A percentile compares a stretch with the other conserved stretches of the same genome.
phyloP scores from a whole-genome alignment of 495 filamentous ascomycete species.

The Beverwykella pulmonaria region DNA sequence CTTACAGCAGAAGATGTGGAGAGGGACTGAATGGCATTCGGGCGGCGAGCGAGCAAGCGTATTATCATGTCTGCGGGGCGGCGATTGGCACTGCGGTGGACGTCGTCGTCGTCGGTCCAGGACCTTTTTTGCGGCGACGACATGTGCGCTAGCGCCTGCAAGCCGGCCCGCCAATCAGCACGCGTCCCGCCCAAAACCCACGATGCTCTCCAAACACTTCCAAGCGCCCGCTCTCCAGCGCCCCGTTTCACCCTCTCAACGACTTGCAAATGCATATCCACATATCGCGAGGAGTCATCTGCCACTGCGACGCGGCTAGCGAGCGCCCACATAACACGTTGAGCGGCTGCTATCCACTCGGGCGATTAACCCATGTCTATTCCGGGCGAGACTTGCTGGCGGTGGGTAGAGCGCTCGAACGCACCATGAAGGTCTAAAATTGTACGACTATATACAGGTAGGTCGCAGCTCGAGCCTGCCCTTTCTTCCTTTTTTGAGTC shows the following conservation, averaged over 20 bases:
- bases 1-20: slow-evolving; percentile 37
- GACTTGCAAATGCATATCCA: slow-evolving; percentile 26
- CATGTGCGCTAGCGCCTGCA: slow-evolving; percentile 13
- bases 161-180: slow-evolving; percentile 25
- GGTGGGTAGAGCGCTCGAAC: not conserved
- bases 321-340: not conserved
- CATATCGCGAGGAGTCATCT: slow-evolving; percentile 30
- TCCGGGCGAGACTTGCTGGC: slow-evolving; percentile 22
- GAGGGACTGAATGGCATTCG: slow-evolving; percentile 53
- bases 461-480: slow-evolving; percentile 1
- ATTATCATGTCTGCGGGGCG: slow-evolving; percentile 51
- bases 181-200: not conserved
- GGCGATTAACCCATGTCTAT: slow-evolving; percentile 30
- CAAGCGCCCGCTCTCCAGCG: slow-evolving; percentile 19
- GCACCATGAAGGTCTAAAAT: not conserved
- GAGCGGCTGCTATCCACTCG: slow-evolving; percentile 29
- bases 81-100: not conserved
- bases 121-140: not conserved
- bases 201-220: slow-evolving; percentile 15
- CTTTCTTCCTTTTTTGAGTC: not conserved
- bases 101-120: not conserved
- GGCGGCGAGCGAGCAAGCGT: slow-evolving; percentile 55
- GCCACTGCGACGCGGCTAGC: slow-evolving; percentile 33
- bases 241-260: slow-evolving; percentile 25
- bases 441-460: slow-evolving; percentile 25